These are phyloP conservation scores for Ichthyophthirius multifiliis DNA, from an alignment of 169 alveolate species.

Conservation along the genomic window DNA sequence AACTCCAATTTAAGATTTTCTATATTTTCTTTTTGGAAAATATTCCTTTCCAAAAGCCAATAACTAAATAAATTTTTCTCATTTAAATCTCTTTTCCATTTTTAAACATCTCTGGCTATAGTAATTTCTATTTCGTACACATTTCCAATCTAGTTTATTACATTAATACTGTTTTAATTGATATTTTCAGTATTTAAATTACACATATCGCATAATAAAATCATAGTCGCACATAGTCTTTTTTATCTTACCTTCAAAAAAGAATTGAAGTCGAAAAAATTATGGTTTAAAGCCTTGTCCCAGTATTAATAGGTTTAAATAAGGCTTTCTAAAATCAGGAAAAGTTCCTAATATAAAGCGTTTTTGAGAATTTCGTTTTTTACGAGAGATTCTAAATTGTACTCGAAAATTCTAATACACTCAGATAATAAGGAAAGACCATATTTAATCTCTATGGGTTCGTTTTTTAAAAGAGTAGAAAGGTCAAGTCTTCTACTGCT, in stretches of 20 bases:
- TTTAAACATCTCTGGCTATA: constrained; percentile 12
- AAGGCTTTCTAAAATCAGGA: neutral
- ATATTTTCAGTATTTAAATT: neutral
- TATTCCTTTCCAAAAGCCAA: constrained; percentile 18
- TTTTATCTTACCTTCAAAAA: constrained; percentile 13
- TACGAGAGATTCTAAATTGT: constrained; percentile 19
- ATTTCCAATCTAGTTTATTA: constrained; percentile 9
- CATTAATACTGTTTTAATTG: constrained; percentile 5
- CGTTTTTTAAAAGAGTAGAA: neutral
- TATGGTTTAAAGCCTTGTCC: neutral
- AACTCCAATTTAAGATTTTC: neutral
- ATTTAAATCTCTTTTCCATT: constrained; percentile 14
- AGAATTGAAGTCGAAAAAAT: neutral
- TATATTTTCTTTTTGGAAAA: neutral
- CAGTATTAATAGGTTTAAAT: neutral
- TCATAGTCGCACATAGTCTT: constrained; percentile 31
- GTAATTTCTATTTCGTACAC: constrained; percentile 25
- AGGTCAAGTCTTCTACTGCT: neutral
- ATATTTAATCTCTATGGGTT: neutral
- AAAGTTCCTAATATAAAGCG: constrained; percentile 6
- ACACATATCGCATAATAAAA: constrained; percentile 24
- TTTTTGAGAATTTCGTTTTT: neutral
- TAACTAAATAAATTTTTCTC: constrained; percentile 16
- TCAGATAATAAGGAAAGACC: constrained; percentile 37
- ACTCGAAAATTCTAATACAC: constrained; percentile 26